Evolutionary conservation across 192 early-diverging fungal species (phyloP).

Genomic region (Backusella parvicylindrica): DNA sequence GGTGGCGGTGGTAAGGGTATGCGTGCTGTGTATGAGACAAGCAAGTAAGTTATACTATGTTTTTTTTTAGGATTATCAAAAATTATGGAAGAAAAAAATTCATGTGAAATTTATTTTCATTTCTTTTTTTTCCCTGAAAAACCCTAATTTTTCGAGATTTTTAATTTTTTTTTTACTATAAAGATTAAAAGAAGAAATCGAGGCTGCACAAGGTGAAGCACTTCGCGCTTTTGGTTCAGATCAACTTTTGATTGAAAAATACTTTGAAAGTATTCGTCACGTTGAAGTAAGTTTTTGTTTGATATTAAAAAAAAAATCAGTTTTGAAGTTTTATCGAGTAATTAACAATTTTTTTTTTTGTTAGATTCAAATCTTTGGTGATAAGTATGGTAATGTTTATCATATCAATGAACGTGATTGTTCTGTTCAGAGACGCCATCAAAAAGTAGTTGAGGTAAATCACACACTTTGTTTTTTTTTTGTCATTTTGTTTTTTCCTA

Average conservation of each 20-base stretch:
- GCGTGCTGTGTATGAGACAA: slow-evolving; percentile 50
- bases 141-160: background rate
- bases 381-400: slow-evolving; percentile 50
- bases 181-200: slow-evolving; percentile 48
- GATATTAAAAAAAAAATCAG: background rate
- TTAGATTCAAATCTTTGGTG: slow-evolving; percentile 54
- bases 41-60: slow-evolving; percentile 31
- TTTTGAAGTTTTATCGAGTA: no score
- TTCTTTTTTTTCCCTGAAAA: background rate
- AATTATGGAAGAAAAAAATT: slow-evolving; percentile 22
- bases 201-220: slow-evolving; percentile 52
- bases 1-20: slow-evolving; percentile 69
- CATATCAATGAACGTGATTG: slow-evolving; percentile 56
- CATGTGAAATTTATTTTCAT: background rate
- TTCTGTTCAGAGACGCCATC: slow-evolving; percentile 57
- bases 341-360: background rate
- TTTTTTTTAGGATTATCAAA: background rate
- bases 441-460: slow-evolving; percentile 58
- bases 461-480: background rate
- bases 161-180: background rate
- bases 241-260: slow-evolving; percentile 57
- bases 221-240: slow-evolving; percentile 55
- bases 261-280: slow-evolving; percentile 51
- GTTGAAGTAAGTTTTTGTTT: slow-evolving; percentile 39
- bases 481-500: slow-evolving; percentile 14